Evolutionary conservation across 345 rosid species (phyloP).

Genomic region (Carallia brachiata): DNA sequence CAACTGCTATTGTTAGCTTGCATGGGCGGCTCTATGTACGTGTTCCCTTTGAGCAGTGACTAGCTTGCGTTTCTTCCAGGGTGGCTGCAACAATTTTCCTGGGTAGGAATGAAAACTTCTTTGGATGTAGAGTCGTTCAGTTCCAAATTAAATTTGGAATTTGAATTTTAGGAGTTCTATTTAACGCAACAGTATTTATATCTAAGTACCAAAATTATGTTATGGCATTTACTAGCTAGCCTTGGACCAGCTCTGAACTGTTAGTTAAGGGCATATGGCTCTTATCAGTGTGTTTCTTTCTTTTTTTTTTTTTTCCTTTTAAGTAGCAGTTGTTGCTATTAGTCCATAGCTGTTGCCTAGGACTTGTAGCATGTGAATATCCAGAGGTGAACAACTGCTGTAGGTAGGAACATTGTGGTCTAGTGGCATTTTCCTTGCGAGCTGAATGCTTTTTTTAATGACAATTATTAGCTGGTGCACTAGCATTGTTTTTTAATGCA

Average conservation of each 20-base stretch:
- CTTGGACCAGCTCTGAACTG: background rate
- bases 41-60: constrained; percentile 47
- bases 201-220: background rate
- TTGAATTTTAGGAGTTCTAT: background rate
- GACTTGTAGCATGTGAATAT: background rate
- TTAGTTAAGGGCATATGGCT: background rate
- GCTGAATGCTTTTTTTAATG: background rate
- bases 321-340: background rate
- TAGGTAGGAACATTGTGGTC: background rate
- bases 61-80: constrained; percentile 16
- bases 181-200: constrained; percentile 1
- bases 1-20: constrained; percentile 70
- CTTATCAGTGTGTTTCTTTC: background rate
- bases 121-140: constrained; percentile 12
- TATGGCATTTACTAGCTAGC: constrained; percentile 10
- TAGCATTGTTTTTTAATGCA: too few relatives aligned
- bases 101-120: constrained; percentile 18
- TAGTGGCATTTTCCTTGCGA: background rate
- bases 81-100: background rate
- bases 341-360: background rate
- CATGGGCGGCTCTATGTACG: constrained; percentile 73
- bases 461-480: background rate
- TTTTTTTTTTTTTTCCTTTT: background rate
- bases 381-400: background rate
- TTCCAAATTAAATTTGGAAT: constrained; percentile 5